phyloP scores from a whole-genome alignment of 2,329 filamentous ascomycete species.

The Scedosporium boydii region DNA sequence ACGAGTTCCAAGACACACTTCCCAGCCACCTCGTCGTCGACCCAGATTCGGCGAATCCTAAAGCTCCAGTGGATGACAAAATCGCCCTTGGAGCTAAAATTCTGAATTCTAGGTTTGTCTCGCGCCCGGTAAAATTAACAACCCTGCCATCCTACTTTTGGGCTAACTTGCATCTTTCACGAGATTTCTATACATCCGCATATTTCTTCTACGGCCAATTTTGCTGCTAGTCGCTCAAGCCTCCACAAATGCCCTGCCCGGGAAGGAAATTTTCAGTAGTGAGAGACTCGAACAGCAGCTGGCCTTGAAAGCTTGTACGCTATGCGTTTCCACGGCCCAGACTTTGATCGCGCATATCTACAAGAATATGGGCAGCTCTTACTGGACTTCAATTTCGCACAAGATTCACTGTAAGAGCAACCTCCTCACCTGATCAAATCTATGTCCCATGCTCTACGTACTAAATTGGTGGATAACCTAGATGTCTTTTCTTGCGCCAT shows the following conservation, averaged over 20 bases:
- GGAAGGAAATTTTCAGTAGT: not conserved
- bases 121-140: no score
- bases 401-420: slow-evolving; percentile 5
- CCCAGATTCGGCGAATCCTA: not conserved
- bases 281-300: not conserved
- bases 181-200: slow-evolving; percentile 5
- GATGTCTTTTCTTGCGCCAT: slow-evolving; percentile 6
- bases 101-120: slow-evolving; percentile 5
- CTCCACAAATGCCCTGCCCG: not conserved
- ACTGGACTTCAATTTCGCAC: slow-evolving; percentile 8
- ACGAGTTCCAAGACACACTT: not conserved
- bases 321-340: slow-evolving; percentile 5
- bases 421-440: no score
- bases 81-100: slow-evolving; percentile 4
- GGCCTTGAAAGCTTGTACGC: not conserved
- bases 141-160: not conserved
- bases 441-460: not conserved
- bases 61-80: not conserved
- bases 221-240: not conserved
- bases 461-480: not conserved
- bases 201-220: slow-evolving; percentile 4
- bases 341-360: slow-evolving; percentile 6
- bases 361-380: slow-evolving; percentile 4
- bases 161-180: not conserved
- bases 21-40: not conserved